Evolutionary conservation across 208 protist species (phyloP), one percentile per base, ranked within the genome.

Genomic region (Polymyxa betae): DNA sequence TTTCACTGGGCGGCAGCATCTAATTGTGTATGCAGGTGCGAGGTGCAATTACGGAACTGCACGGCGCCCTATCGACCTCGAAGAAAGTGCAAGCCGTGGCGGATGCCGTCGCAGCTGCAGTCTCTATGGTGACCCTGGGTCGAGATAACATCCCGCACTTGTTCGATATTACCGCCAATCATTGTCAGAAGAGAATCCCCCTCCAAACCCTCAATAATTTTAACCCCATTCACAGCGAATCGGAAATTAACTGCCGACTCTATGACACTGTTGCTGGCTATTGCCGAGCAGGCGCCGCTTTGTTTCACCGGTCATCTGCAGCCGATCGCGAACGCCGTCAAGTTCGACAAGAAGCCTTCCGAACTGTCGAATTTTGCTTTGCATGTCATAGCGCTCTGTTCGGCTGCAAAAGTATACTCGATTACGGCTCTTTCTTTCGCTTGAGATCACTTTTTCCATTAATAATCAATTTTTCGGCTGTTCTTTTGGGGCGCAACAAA

Each of bases 41-140:
- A 12, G 40, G 16, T 38, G 72, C 72, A 5, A 82, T 82, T 12
- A 20, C 35, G 12, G 40, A 82, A 16, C 72, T 82, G n/a, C 72
- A 35, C n/a, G n/a, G 35, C 10, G 72, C 72, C 5, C n/a, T 82
- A 43, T 45, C 72, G 16, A 43, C 35, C 72, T 45, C n/a, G 35
- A 82, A 82, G 72, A 82, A 82, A n/a, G 16, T 82, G 16, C 72
- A 82, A 43, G 5, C n/a, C 5, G 72, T 43, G 16, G 72, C 72
- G 12, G 72, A 82, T 43, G 5, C 10, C 35, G 40, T 43, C n/a
- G 72, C n/a, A 5, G 16, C 16, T 16, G 16, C 16, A 43, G 72
- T n/a, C 40, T 5, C 72, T 82, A 82, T 82, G 72, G 35, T 43
- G 16, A 82, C 72, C 72, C 35, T 82, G 5, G 72, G 72, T 20